phyloP scores from a whole-genome alignment of 768 basidiomycete species.

The Hemileccinum impolitum region DNA sequence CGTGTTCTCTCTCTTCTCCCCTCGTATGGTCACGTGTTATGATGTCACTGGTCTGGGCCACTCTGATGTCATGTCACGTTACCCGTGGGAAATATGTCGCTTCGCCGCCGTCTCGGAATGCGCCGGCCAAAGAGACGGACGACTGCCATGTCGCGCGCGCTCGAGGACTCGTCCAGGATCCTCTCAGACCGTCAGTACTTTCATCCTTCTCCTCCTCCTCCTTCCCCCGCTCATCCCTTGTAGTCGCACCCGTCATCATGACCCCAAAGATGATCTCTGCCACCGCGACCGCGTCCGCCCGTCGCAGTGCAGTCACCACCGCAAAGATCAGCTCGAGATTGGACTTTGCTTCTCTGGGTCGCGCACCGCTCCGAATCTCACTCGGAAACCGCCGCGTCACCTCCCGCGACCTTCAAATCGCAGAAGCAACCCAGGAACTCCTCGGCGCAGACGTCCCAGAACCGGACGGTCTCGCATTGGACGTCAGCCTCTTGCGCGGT shows the following conservation, averaged over 20 bases:
- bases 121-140: too few species aligned
- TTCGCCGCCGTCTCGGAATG: neutral
- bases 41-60: constrained; percentile 31
- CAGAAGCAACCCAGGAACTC: constrained; percentile 78
- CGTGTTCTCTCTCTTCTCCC: neutral
- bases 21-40: constrained; percentile 26
- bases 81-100: constrained; percentile 6
- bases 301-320: constrained; percentile 35
- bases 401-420: constrained; percentile 79
- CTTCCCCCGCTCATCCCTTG: constrained; percentile 22
- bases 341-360: constrained; percentile 76
- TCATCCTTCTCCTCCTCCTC: neutral
- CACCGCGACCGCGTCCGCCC: constrained; percentile 63
- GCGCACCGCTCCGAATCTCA: constrained; percentile 69
- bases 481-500: constrained; percentile 81
- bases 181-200: constrained; percentile 69
- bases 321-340: constrained; percentile 37
- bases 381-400: constrained; percentile 67
- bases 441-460: constrained; percentile 72
- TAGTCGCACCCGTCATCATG: constrained; percentile 86
- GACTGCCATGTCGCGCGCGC: too few species aligned
- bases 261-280: constrained; percentile 79
- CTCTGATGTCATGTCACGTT: constrained; percentile 26
- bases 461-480: constrained; percentile 61
- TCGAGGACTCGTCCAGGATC: constrained; percentile 63